Percentiles rank a stretch among this genome's conserved stretches.
Evolutionary conservation across 148 eudicot genomes (phyloP).

Genomic region (Rhododendron mucronatum): DNA sequence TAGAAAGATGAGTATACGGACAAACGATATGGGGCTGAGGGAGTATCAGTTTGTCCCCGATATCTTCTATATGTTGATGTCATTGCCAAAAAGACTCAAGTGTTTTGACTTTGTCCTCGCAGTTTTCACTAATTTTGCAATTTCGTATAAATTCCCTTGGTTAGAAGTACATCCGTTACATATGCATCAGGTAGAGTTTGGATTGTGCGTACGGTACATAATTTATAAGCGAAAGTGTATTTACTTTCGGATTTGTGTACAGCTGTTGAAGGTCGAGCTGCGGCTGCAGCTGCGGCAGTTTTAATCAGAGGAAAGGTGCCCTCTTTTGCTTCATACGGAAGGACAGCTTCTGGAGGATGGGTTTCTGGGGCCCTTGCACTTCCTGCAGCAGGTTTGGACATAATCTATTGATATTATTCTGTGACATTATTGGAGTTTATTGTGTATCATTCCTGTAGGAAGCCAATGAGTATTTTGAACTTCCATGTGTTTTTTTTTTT

Average conservation of each 20-base stretch:
- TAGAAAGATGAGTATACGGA: too few relatives aligned
- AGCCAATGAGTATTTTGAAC: not conserved
- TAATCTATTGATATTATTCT: not conserved
- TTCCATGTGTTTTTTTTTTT: not conserved
- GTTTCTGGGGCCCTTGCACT: slow-evolving; percentile 68
- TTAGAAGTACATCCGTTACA: not conserved
- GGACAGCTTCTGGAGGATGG: slow-evolving; percentile 50
- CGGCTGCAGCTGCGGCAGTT: slow-evolving; percentile 63
- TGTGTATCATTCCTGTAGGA: not conserved
- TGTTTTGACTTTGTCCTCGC: not conserved
- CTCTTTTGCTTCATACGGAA: slow-evolving; percentile 52
- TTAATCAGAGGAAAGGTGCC: slow-evolving; percentile 55
- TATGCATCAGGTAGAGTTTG: not conserved
- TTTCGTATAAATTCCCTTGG: not conserved
- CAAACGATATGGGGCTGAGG: not conserved
- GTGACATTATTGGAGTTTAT: not conserved
- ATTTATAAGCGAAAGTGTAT: not conserved
- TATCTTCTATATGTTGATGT: not conserved
- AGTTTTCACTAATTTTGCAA: not conserved
- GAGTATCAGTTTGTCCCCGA: not conserved
- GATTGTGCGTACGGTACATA: not conserved
- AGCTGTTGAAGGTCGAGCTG: slow-evolving; percentile 59
- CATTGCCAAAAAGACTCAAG: not conserved
- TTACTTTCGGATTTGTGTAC: not conserved
- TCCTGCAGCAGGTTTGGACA: slow-evolving; percentile 74